Evolutionary conservation across 306 rosid genomes (phyloP).

Genomic region (Lathyrus sativus): DNA sequence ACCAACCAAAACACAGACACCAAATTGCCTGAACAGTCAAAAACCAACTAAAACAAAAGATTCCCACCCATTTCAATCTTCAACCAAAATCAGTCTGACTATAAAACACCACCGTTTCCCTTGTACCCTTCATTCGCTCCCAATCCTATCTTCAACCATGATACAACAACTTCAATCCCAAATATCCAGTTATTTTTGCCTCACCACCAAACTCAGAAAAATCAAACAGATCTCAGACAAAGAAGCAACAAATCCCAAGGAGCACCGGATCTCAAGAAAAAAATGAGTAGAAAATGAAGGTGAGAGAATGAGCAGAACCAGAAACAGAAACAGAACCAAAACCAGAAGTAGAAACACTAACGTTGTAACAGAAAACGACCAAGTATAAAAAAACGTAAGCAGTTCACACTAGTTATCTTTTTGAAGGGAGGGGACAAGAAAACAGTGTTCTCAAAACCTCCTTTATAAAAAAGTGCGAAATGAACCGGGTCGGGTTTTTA

Average conservation of each 20-base stretch:
- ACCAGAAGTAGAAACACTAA: conserved; percentile 12
- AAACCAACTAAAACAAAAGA: conserved; percentile 35
- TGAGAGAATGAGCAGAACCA: conserved; percentile 14
- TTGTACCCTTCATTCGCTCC: conserved; percentile 70
- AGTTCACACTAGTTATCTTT: conserved; percentile 6
- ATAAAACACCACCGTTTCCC: conserved; percentile 49
- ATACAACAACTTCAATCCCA: conserved; percentile 29
- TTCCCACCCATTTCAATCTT: conserved; percentile 45
- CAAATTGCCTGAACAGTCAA: conserved; percentile 7
- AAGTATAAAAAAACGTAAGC: conserved; percentile 29
- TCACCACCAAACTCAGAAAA: conserved; percentile 33
- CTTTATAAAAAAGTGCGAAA: neutral
- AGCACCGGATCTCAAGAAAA: conserved; percentile 59
- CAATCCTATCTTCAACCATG: conserved; percentile 50
- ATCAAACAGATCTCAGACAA: conserved; percentile 64
- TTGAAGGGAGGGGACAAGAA: conserved; percentile 36
- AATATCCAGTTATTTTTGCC: neutral
- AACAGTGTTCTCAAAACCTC: conserved; percentile 25
- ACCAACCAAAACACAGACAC: conserved; percentile 36
- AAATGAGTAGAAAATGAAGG: conserved; percentile 23
- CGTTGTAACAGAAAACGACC: conserved; percentile 39
- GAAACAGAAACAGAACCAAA: no score
- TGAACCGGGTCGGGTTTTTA: conserved; percentile 29
- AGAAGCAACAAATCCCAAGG: conserved; percentile 46
- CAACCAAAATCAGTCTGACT: conserved; percentile 76